These are phyloP conservation scores for Sideroxylon spinosum DNA, from an alignment of 179 eudicot species.

Conservation along the genomic window DNA sequence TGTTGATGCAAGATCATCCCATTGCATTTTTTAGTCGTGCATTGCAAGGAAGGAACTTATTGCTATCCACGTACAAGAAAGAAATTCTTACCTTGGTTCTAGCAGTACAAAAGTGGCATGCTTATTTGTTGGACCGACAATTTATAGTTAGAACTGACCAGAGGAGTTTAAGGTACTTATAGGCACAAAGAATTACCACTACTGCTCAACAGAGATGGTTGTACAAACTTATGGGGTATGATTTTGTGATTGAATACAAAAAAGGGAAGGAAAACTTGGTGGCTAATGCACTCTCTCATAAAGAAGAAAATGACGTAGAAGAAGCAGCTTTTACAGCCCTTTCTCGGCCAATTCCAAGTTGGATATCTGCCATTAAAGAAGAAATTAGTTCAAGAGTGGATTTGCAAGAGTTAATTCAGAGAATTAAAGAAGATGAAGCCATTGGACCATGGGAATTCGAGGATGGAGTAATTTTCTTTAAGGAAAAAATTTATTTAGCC, in stretches of 20 bases:
- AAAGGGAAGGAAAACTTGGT: background rate
- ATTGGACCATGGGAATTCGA: background rate
- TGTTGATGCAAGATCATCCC: background rate
- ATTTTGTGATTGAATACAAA: background rate
- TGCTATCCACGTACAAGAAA: background rate
- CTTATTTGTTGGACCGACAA: background rate
- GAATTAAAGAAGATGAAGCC: background rate
- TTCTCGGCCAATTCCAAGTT: background rate
- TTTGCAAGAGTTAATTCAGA: background rate
- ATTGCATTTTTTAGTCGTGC: background rate
- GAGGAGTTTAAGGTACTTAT: background rate
- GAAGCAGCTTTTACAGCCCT: background rate
- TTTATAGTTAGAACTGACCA: background rate
- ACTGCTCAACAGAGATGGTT: background rate
- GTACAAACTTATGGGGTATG: background rate
- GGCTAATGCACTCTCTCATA: background rate
- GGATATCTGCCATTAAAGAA: background rate
- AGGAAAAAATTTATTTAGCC: background rate
- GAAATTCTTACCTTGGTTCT: background rate
- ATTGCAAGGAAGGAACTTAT: background rate
- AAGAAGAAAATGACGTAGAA: background rate
- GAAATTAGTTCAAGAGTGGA: background rate
- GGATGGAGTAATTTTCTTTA: background rate
- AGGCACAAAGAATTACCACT: background rate
- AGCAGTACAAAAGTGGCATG: slow-evolving; percentile 2